Conservation (phyloP, 108 stramenopile species). For the Discostella stelligeroides region DNA sequence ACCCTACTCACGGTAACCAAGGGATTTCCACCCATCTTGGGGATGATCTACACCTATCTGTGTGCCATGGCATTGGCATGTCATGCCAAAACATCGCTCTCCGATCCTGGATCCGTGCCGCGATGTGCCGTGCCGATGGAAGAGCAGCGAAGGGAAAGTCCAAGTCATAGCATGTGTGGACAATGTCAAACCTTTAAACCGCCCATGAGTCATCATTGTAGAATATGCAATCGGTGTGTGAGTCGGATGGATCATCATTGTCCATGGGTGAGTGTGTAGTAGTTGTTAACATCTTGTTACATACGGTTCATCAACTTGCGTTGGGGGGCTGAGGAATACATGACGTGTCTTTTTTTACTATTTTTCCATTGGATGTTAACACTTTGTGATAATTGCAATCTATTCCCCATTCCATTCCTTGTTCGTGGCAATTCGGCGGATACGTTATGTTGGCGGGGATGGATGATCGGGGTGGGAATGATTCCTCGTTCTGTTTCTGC, state of each 20-base stretch:
- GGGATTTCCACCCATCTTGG: slow-evolving; percentile 61
- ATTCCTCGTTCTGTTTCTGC: no score
- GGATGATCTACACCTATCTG: slow-evolving; percentile 69
- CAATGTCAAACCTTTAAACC: slow-evolving; percentile 98
- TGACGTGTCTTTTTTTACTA: no score
- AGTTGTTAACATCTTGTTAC: no score
- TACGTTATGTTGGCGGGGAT: no score
- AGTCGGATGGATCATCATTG: slow-evolving; percentile 98
- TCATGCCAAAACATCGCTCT: slow-evolving; percentile 93
- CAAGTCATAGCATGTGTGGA: slow-evolving; percentile 80
- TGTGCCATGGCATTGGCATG: slow-evolving; percentile 81
- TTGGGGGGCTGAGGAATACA: no score
- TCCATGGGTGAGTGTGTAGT: slow-evolving; percentile 83
- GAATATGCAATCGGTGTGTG: slow-evolving; percentile 97
- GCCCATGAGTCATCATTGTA: slow-evolving; percentile 95
- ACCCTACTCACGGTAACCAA: slow-evolving; percentile 75
- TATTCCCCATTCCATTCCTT: no score
- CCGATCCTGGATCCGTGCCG: slow-evolving; percentile 96
- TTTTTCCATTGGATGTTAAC: no score
- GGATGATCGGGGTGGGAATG: no score
- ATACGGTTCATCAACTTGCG: no score
- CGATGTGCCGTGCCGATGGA: slow-evolving; percentile 82
- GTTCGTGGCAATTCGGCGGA: no score
- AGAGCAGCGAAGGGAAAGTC: slow-evolving; percentile 60
- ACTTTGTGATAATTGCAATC: no score